phyloP scores from a whole-genome alignment of 371 early-diverging fungal genomes.

The Mucor sp. region DNA sequence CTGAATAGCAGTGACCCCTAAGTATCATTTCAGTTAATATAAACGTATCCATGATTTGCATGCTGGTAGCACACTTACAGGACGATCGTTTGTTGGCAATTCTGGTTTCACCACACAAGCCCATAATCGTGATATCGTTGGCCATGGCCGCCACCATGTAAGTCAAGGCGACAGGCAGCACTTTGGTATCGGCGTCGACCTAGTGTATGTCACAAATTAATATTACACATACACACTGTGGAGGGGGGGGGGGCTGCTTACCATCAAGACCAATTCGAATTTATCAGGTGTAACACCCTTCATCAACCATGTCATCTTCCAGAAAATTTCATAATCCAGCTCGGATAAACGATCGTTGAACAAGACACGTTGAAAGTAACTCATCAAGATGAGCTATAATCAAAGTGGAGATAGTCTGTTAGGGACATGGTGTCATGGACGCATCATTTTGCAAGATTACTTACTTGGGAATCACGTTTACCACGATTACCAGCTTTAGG shows the following conservation, averaged over 20 bases:
- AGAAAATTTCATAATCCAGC: constrained; percentile 95
- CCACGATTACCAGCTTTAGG: constrained; percentile 96
- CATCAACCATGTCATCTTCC: constrained; percentile 82
- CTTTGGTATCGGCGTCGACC: constrained; percentile 96
- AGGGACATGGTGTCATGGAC: neutral
- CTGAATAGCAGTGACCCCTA: constrained; percentile 60
- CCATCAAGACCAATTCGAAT: constrained; percentile 94
- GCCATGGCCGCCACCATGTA: constrained; percentile 84
- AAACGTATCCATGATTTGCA: neutral
- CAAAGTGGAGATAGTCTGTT: neutral
- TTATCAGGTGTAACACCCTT: constrained; percentile 84
- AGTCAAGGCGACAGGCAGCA: constrained; percentile 74
- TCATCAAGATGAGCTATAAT: constrained; percentile 81
- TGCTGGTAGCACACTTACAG: constrained; percentile 67
- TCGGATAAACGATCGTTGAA: constrained; percentile 95
- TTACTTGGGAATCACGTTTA: constrained; percentile 96
- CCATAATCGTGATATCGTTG: constrained; percentile 82
- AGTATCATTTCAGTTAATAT: neutral
- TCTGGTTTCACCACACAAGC: constrained; percentile 87
- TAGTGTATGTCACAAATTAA: constrained; percentile 7
- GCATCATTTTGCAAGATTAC: neutral
- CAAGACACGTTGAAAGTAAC: constrained; percentile 90
- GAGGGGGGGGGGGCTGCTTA: constrained; percentile 24
- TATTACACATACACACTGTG: neutral
- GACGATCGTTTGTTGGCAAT: constrained; percentile 80